Evolutionary conservation across 2,329 filamentous ascomycete genomes (phyloP), one percentile per base, ranked within the genome.

Genomic region (Ophiocordyceps camponoti-saundersi): DNA sequence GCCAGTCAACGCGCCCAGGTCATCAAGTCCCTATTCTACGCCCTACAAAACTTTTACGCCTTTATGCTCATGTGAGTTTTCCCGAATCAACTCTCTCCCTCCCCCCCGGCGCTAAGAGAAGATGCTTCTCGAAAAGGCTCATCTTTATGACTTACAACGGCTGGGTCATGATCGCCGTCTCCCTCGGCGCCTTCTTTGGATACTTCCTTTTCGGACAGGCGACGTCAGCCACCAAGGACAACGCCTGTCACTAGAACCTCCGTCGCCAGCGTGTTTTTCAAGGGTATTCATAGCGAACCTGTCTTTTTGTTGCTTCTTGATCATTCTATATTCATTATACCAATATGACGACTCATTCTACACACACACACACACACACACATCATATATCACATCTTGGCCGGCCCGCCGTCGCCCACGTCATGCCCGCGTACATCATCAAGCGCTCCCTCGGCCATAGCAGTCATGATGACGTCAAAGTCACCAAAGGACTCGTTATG

Each of bases 81-180:
- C n/a, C n/a, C 39, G 12, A 18, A 15, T 22, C 41, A 22, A 13
- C 20, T n/a, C 3, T 40, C n/a, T 40, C 36, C 13, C 36, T 40
- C 36, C 16, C 15, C 7, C 18, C 16, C 30, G 30, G 7, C 11
- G 39, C 39, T 21, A 41, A 41, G 18, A 11, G 8, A 6, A n/a
- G 39, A 3, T 6, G 39, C n/a, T 40, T 20, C 11, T n/a, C 10
- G n/a, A n/a, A 30, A 34, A 96, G 90, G 92, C 72, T 98, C 50
- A 68, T 98, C 21, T 98, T 98, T 66, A 98, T 98, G 92, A 98
- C 92, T n/a, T 98, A 98, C 68, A 98, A 98, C 58, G 92, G 92
- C 48, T 94, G 85, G 81, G 80, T 98, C 55, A 98, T 98, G 92
- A 65, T 94, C 53, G 77, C 90, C 3, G 89, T 96, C 16, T 84